Evolutionary conservation across 768 basidiomycete species (phyloP).

Genomic region (Collybia sordida): DNA sequence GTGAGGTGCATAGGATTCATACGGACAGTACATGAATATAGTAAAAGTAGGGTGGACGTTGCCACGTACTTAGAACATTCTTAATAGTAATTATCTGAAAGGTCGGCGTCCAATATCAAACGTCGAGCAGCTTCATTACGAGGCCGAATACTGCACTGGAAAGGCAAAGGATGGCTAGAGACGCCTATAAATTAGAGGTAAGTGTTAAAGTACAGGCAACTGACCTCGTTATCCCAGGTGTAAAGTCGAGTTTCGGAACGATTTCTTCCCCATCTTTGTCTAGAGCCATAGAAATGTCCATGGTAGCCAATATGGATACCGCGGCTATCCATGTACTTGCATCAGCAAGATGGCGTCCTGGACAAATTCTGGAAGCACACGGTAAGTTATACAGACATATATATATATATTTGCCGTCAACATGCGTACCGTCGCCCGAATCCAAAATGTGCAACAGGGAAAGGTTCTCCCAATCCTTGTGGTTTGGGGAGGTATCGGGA

Average conservation of each 20-base stretch:
- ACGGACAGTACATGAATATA: too few species aligned
- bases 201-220: background rate
- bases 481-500: constrained; percentile 25
- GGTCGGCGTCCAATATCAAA: too few species aligned
- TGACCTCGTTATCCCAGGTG: background rate
- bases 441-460: constrained; percentile 26
- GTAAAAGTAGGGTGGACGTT: too few species aligned
- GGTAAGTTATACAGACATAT: background rate
- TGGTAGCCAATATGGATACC: constrained; percentile 26
- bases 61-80: too few species aligned
- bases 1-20: too few species aligned
- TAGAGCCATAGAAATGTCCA: constrained; percentile 21
- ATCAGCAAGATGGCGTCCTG: constrained; percentile 24
- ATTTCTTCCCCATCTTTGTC: constrained; percentile 27
- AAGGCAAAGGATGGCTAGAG: constrained; percentile 6
- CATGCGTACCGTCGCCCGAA: constrained; percentile 29
- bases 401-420: background rate
- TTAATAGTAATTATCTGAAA: too few species aligned
- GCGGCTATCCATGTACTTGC: constrained; percentile 16
- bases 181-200: background rate
- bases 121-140: background rate
- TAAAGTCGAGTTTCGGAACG: constrained; percentile 4
- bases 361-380: constrained; percentile 25
- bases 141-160: constrained; percentile 9
- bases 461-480: constrained; percentile 15